Percentiles rank a stretch among this genome's conserved stretches.
phyloP scores from a whole-genome alignment of 1,284 basidiomycete species.

The Rhizopogon parksii region DNA sequence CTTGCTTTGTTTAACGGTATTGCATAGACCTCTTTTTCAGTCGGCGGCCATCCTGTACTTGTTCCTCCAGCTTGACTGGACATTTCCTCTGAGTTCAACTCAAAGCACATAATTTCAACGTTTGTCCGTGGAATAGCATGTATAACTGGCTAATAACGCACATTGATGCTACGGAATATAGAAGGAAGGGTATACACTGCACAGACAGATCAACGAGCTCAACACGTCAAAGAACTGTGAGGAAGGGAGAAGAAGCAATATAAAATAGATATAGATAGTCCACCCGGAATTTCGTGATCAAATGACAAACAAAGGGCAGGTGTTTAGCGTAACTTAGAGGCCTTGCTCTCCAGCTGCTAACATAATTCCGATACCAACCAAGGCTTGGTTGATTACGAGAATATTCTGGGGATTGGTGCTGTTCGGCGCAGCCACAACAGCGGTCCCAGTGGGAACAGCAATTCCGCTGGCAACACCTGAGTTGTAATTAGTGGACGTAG shows the following conservation, averaged over 20 bases:
- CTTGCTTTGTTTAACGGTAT: background rate
- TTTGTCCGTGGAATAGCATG: background rate
- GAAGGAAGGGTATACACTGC: background rate
- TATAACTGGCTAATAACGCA: too few species aligned
- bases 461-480: conserved; percentile 21
- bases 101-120: background rate
- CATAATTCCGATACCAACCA: conserved; percentile 34
- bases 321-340: background rate
- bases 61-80: background rate
- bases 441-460: conserved; percentile 25
- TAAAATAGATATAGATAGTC: background rate
- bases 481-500: conserved; percentile 14
- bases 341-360: conserved; percentile 17
- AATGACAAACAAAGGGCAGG: too few species aligned
- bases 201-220: background rate
- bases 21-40: background rate
- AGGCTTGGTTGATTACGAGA: conserved; percentile 27
- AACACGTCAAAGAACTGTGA: background rate
- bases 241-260: background rate
- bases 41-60: background rate
- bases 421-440: conserved; percentile 10
- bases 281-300: background rate
- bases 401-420: conserved; percentile 29
- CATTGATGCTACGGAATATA: background rate
- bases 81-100: background rate